Evolutionary conservation across 768 basidiomycete genomes (phyloP).

Genomic region (Suillus clintonianus): DNA sequence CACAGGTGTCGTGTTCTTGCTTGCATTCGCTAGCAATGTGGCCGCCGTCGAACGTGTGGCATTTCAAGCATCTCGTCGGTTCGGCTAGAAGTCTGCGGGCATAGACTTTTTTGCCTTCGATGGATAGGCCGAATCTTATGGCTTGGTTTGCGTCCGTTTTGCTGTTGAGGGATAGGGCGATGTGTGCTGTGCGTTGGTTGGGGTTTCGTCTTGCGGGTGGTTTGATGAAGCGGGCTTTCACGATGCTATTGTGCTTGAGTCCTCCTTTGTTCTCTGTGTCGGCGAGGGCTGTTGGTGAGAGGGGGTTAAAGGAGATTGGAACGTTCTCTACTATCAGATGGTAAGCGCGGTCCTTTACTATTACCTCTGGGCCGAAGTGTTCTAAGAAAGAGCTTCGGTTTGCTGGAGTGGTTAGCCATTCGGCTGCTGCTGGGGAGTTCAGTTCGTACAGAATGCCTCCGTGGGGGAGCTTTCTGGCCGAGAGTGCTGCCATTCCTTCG

Average conservation of each 20-base stretch:
- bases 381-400: constrained; percentile 9
- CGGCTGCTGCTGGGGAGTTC: constrained; percentile 5
- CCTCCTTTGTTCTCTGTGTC: constrained; percentile 17
- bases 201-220: constrained; percentile 7
- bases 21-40: too few relatives aligned
- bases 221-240: constrained; percentile 28
- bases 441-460: constrained; percentile 19
- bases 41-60: too few relatives aligned
- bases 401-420: constrained; percentile 15
- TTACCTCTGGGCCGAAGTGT: neutral
- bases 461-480: constrained; percentile 1
- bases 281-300: neutral
- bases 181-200: constrained; percentile 24
- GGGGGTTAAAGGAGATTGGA: constrained; percentile 16
- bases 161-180: constrained; percentile 23
- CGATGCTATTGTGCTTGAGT: constrained; percentile 7
- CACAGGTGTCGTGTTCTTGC: too few relatives aligned
- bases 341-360: constrained; percentile 1
- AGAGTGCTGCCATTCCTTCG: neutral
- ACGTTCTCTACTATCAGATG: constrained; percentile 21
- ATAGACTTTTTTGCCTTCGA: too few relatives aligned
- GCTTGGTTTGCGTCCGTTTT: too few relatives aligned
- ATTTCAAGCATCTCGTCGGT: too few relatives aligned
- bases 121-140: too few relatives aligned
- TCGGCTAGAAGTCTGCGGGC: too few relatives aligned